phyloP scores from a whole-genome alignment of 2,329 filamentous ascomycete genomes.

The Colletotrichum higginsianum region DNA sequence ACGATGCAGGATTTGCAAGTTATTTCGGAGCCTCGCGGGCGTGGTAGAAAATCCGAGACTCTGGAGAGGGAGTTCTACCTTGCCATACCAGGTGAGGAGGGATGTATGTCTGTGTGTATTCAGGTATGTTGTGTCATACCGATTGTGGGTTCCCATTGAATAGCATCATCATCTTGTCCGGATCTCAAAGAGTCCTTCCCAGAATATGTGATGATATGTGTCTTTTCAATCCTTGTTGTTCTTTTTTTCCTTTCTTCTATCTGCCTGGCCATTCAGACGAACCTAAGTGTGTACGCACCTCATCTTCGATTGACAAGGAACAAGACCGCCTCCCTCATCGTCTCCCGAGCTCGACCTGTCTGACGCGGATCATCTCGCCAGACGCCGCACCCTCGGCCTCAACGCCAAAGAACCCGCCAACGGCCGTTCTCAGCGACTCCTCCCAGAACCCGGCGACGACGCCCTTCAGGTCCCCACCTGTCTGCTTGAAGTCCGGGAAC shows the following conservation, averaged over 20 bases:
- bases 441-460: slow-evolving; percentile 85
- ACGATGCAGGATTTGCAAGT: not conserved
- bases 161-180: too few species aligned
- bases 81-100: not conserved
- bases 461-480: slow-evolving; percentile 79
- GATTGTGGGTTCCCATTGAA: not conserved
- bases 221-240: too few species aligned
- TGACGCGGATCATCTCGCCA: slow-evolving; percentile 64
- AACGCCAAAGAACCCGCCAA: slow-evolving; percentile 76
- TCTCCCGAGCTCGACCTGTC: slow-evolving; percentile 68
- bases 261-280: not conserved
- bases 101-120: too few species aligned
- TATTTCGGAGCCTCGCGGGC: not conserved
- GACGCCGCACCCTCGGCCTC: slow-evolving; percentile 43
- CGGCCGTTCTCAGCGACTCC: slow-evolving; percentile 77
- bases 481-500: slow-evolving; percentile 96
- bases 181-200: too few species aligned
- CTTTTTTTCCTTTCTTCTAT: too few species aligned
- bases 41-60: not conserved
- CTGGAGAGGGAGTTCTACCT: too few species aligned
- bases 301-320: too few species aligned
- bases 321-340: slow-evolving; percentile 46
- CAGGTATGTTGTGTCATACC: not conserved
- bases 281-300: too few species aligned
- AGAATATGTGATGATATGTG: too few species aligned